Evolutionary conservation across 2,329 filamentous ascomycete genomes (phyloP), one percentile per base, ranked within the genome.

Genomic region (Sarocladium strictum): DNA sequence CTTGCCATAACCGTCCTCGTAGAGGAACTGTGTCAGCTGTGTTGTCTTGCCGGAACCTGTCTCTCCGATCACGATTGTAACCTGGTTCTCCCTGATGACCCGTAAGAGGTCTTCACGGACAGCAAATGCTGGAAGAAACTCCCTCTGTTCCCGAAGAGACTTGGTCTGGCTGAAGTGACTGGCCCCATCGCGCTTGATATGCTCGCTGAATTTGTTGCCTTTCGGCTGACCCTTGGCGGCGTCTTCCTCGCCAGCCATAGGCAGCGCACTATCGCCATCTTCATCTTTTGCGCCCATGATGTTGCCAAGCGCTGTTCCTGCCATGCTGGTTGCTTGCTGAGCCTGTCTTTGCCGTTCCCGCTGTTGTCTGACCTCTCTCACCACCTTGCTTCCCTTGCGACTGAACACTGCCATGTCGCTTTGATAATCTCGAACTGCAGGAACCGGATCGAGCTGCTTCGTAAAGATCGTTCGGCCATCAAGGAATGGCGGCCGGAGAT

Each of bases 321-420:
- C 89, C 67, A 96, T 81, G 61, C 90, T 97, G 0, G 94, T 97
- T 6, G 94, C 93, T 64, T 97, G 88, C 66, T 97, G 91, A 0
- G 94, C 93, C 69, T 97, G 93, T 63, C 91, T 90, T 65, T 96
- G 90, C 40, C 94, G 83, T 68, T 99, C 94, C 58, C 92, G 87
- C 69, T 96, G 91, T 70, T 96, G 91, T 40, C 95, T 80, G 62
- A 87, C 86, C 63, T 99, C 94, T 64, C 88, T 89, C 12, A 99
- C 94, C 2, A 97, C 91, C 62, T 85, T 88, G 66, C 93, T 97
- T 1, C 94, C 94, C 68, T 97, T 97, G 41, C 93, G 83, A 72
- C 91, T 96, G 63, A 97, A 97, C 1, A 99, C 92, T 1, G 94
- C 94, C 94, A 99, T 96, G 65, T 99, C 94, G 66, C 95, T 99